Conservation (phyloP, 495 filamentous ascomycete species). For the Pseudevernia furfuracea region DNA sequence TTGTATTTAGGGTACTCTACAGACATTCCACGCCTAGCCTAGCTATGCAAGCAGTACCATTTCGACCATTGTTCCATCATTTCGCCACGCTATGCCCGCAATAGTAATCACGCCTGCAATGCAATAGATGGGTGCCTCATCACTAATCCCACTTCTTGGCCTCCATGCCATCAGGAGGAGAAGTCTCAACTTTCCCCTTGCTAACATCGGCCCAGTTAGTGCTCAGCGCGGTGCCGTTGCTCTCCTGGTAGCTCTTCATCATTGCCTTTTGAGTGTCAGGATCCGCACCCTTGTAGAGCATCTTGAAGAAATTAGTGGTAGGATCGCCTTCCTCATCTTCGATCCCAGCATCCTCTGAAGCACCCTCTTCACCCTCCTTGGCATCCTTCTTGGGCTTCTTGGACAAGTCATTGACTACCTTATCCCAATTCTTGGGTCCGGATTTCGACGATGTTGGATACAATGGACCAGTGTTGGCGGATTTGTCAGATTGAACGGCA, state of each 20-base stretch:
- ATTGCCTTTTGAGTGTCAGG: conserved; percentile 81
- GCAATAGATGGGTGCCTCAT: neutral
- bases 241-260: conserved; percentile 96
- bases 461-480: conserved; percentile 40
- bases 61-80: neutral
- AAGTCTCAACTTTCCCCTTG: conserved; percentile 60
- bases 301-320: conserved; percentile 87
- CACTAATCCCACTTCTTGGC: conserved; percentile 53
- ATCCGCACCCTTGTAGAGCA: conserved; percentile 71
- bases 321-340: conserved; percentile 61
- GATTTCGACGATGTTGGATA: conserved; percentile 85
- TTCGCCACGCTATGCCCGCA: neutral
- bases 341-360: conserved; percentile 41
- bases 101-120: neutral
- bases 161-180: conserved; percentile 69
- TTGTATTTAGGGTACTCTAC: neutral
- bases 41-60: neutral
- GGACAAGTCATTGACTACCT: conserved; percentile 53
- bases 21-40: conserved; percentile 1
- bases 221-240: conserved; percentile 85
- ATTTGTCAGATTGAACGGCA: conserved; percentile 14
- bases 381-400: conserved; percentile 37
- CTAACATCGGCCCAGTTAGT: conserved; percentile 88
- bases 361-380: conserved; percentile 28
- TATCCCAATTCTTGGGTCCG: conserved; percentile 91